These are phyloP conservation scores for Diversispora eburnea DNA, from an alignment of 192 early-diverging fungal species.

Conservation along the genomic window DNA sequence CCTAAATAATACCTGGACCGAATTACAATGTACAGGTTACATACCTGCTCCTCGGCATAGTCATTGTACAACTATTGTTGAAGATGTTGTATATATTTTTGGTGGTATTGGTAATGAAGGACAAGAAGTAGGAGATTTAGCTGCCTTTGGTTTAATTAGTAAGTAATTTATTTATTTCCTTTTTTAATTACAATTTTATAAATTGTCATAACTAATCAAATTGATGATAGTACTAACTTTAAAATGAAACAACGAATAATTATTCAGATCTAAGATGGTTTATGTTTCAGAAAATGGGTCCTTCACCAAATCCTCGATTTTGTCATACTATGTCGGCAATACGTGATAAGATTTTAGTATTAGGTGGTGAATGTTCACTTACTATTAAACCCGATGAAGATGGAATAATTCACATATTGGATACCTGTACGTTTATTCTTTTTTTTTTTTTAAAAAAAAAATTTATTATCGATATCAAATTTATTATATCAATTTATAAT, in stretches of 20 bases:
- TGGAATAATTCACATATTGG: conserved; percentile 40
- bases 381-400: conserved; percentile 40
- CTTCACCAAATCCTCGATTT: conserved; percentile 40
- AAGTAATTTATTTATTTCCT: conserved; percentile 14
- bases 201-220: background rate
- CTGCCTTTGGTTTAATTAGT: conserved; percentile 50
- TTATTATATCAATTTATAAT: too few relatives aligned
- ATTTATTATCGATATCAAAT: background rate
- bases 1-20: conserved; percentile 38
- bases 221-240: background rate
- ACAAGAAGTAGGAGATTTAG: conserved; percentile 44
- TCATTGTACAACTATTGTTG: conserved; percentile 35
- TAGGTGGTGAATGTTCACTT: conserved; percentile 45
- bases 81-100: conserved; percentile 53
- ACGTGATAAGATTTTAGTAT: conserved; percentile 46
- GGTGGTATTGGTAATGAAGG: conserved; percentile 49
- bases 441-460: background rate
- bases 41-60: conserved; percentile 46
- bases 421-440: conserved; percentile 39
- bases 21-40: conserved; percentile 40
- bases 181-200: background rate
- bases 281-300: conserved; percentile 44
- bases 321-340: conserved; percentile 43
- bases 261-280: conserved; percentile 48
- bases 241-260: background rate